These are phyloP conservation scores for Ambrosiella xylebori DNA, from an alignment of 2,329 filamentous ascomycete species.

Conservation along the genomic window DNA sequence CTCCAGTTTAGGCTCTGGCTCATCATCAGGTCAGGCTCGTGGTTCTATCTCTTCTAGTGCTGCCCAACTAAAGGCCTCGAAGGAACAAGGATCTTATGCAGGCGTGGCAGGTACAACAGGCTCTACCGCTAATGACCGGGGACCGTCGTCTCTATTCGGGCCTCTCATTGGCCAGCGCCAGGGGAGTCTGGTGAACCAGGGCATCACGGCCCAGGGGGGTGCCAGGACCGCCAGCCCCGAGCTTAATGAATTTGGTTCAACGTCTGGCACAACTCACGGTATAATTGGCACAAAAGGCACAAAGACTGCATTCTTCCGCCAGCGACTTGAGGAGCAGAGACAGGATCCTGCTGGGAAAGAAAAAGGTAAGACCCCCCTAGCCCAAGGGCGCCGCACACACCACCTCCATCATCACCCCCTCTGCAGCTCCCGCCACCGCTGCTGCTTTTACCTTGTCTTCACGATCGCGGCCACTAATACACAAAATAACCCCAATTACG, in stretches of 20 bases:
- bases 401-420: not conserved
- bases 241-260: not conserved
- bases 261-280: not conserved
- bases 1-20: not conserved
- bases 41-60: constrained; percentile 1
- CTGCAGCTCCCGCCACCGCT: not conserved
- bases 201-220: not conserved
- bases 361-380: not conserved
- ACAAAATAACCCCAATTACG: not conserved
- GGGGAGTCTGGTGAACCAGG: not conserved
- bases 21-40: not conserved
- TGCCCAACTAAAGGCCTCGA: constrained; percentile 15
- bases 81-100: constrained; percentile 2
- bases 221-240: constrained; percentile 5
- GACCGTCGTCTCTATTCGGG: not conserved
- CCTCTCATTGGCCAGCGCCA: not conserved
- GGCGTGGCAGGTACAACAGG: constrained; percentile 2
- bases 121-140: constrained; percentile 3
- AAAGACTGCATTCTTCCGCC: constrained; percentile 12
- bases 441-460: not conserved
- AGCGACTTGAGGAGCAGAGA: constrained; percentile 4
- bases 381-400: not conserved
- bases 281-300: constrained; percentile 1
- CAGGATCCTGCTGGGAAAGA: not conserved
- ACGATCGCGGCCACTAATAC: not conserved